Base-by-base conservation (phyloP, 2,329 filamentous ascomycete species). In the Aspergillus ochraceoroseus region DNA sequence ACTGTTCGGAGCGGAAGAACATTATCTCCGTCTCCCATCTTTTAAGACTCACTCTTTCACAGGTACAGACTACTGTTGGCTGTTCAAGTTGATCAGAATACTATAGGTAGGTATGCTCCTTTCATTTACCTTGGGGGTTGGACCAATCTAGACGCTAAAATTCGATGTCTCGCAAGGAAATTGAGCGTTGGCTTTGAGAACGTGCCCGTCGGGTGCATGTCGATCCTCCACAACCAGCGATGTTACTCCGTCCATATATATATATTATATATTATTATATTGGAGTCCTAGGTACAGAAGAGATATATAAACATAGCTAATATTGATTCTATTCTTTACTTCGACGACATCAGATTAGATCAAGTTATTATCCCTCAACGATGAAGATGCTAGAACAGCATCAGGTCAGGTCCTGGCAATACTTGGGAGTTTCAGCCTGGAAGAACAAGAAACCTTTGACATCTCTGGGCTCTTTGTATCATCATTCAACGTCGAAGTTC, bases 291-390 rank as follows among this genome's bases (percentile, higher is more conserved):
- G n/a, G n/a, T n/a, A n/a, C n/a, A n/a, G n/a, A n/a, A n/a, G n/a
- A n/a, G n/a, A n/a, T n/a, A n/a, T 17, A 37, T 29, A 12, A 20
- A 32, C 30, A 23, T 20, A 17, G 18, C n/a, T n/a, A n/a, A n/a
- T n/a, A n/a, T n/a, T 41, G 19, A 11, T 20, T 19, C 18, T 18
- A 13, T 13, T 14, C 9, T 8, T 28, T 30, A 19, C 29, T 17
- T 37, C 22, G 43, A 44, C 39, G 37, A 55, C 56, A 53, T 77
- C 74, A 75, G 74, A 77, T 77, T 77, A 77, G 74, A 78, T 77
- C 74, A 78, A 78, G 75, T 76, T 64, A 71, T 71, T 64, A 31
- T 54, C 72, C 68, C 52, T 72, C 73, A 75, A 55, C 53, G 66
- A 59, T 52, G 51, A 45, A 31, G 34, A 38, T 39, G 32, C 32